Percentiles rank a stretch among this genome's conserved stretches.
phyloP scores from a whole-genome alignment of 106 monocot genomes.

The Platanthera zijinensis region DNA sequence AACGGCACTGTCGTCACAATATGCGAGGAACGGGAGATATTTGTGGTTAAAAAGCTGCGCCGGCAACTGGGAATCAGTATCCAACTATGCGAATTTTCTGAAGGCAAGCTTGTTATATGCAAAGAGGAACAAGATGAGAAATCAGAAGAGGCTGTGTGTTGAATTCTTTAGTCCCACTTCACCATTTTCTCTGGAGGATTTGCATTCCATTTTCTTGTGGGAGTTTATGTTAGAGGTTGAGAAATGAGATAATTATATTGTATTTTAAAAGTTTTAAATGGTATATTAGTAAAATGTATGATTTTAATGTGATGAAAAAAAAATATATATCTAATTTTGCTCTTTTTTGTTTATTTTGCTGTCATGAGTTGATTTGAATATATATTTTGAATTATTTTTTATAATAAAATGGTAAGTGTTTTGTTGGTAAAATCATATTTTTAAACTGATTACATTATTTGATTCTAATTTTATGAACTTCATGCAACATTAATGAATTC shows the following conservation, averaged over 20 bases:
- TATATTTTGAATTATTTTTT: not conserved
- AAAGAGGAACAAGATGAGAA: constrained; percentile 41
- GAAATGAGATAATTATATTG: no score
- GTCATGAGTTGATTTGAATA: no score
- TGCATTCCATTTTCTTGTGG: no score
- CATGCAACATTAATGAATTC: not conserved
- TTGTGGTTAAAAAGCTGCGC: constrained; percentile 81
- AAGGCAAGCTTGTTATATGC: constrained; percentile 57
- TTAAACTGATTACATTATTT: not conserved
- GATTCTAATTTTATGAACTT: not conserved
- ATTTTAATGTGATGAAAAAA: no score
- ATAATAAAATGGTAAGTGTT: not conserved
- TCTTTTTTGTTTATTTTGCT: no score
- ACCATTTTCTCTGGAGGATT: not conserved
- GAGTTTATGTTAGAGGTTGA: no score
- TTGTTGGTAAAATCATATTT: not conserved
- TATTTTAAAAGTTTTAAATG: no score
- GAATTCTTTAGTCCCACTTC: not conserved
- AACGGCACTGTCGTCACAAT: constrained; percentile 83
- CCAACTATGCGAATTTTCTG: constrained; percentile 63
- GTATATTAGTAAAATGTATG: no score
- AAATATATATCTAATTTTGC: no score
- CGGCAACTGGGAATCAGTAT: constrained; percentile 58
- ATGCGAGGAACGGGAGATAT: constrained; percentile 64
- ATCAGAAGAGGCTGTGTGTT: constrained; percentile 7